Evolutionary conservation across 2,329 filamentous ascomycete species (phyloP).

Genomic region (Aspergillus niger): DNA sequence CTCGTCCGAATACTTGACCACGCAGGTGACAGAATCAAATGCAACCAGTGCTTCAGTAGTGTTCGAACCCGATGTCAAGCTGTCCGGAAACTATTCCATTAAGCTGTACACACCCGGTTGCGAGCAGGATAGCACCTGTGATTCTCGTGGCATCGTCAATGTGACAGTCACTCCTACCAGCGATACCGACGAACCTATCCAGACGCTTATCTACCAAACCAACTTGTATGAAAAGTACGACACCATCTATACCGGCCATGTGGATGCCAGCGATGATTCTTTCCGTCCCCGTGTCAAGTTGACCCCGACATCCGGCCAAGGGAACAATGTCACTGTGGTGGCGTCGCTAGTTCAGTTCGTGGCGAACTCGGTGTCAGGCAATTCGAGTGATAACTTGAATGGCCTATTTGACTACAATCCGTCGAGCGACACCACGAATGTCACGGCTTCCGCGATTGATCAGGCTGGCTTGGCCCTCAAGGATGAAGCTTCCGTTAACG

Average conservation of each 20-base stretch:
- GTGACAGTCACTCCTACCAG: constrained; percentile 71
- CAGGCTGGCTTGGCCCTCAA: constrained; percentile 71
- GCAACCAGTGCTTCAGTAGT: constrained; percentile 68
- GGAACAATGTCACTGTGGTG: constrained; percentile 72
- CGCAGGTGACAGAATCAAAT: constrained; percentile 60
- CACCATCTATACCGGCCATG: constrained; percentile 79
- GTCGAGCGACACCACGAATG: constrained; percentile 59
- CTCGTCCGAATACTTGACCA: constrained; percentile 74
- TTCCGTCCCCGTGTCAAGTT: constrained; percentile 84
- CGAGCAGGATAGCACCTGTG: constrained; percentile 74
- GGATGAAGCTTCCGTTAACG: constrained; percentile 66
- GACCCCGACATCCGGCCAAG: constrained; percentile 63
- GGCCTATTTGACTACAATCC: constrained; percentile 89
- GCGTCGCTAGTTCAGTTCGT: constrained; percentile 83
- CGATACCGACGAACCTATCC: constrained; percentile 51
- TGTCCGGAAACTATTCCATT: constrained; percentile 89
- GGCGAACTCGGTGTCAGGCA: constrained; percentile 59
- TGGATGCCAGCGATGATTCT: constrained; percentile 70
- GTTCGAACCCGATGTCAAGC: constrained; percentile 72
- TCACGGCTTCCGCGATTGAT: constrained; percentile 74
- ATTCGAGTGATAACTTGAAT: constrained; percentile 76
- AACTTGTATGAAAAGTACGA: constrained; percentile 98
- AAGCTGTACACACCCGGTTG: constrained; percentile 94
- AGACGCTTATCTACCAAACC: constrained; percentile 75
- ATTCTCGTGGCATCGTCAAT: constrained; percentile 75